These are phyloP conservation scores for Hygrophorus russula DNA, from an alignment of 768 basidiomycete genomes.

Conservation along the genomic window DNA sequence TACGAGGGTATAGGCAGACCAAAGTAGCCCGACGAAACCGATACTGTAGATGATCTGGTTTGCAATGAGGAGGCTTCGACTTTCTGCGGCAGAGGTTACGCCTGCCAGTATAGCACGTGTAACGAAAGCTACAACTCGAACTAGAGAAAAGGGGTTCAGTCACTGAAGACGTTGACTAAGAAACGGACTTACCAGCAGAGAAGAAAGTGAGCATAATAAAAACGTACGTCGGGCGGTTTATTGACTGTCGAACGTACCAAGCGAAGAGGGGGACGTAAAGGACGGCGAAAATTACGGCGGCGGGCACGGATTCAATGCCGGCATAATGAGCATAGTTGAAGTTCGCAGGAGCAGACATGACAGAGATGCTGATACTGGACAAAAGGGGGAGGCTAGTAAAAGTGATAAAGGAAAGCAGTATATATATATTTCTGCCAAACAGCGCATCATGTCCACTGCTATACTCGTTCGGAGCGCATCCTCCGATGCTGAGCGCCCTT, in stretches of 20 bases:
- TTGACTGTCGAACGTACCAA: constrained; percentile 20
- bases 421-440: no score
- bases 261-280: constrained; percentile 20
- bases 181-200: constrained; percentile 24
- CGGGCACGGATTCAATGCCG: constrained; percentile 24
- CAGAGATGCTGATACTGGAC: no score
- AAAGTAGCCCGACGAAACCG: constrained; percentile 33
- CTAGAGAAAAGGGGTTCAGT: constrained; percentile 14
- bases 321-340: constrained; percentile 21
- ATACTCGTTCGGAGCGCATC: no score
- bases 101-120: constrained; percentile 27
- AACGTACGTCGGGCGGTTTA: constrained; percentile 22
- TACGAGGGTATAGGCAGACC: constrained; percentile 29
- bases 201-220: constrained; percentile 24
- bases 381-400: no score
- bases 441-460: no score
- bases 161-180: neutral
- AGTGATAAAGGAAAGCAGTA: no score
- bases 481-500: no score
- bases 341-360: no score
- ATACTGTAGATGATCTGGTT: constrained; percentile 28
- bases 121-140: constrained; percentile 28
- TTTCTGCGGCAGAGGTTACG: constrained; percentile 19
- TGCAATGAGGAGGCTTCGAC: constrained; percentile 22
- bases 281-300: constrained; percentile 23